Evolutionary conservation across 208 protist genomes (phyloP).

Genomic region (Acanthamoeba royreba): DNA sequence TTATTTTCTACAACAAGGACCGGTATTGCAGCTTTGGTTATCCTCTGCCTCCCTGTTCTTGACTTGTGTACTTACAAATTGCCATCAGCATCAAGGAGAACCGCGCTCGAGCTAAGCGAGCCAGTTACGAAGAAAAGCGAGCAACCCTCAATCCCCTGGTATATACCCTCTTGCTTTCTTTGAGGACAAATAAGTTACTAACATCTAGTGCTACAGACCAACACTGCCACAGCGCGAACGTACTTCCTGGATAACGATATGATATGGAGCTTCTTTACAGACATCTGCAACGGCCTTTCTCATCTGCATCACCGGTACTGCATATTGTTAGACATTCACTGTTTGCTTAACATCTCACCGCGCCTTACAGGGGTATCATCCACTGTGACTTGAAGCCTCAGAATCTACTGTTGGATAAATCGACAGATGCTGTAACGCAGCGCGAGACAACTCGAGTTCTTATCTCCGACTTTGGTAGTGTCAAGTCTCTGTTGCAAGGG

Average conservation of each 20-base stretch:
- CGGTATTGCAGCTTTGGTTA: background rate
- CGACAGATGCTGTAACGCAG: background rate
- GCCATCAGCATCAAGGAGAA: background rate
- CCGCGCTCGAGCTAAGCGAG: background rate
- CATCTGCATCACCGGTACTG: background rate
- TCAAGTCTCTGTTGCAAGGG: background rate
- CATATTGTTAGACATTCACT: background rate
- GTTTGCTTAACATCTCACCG: background rate
- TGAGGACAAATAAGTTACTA: no score
- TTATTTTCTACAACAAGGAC: constrained; percentile 10
- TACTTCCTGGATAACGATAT: background rate
- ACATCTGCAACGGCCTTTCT: constrained; percentile 9
- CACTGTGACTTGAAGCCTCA: constrained; percentile 26
- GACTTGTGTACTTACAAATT: background rate
- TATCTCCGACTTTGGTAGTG: constrained; percentile 30
- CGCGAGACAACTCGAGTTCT: background rate
- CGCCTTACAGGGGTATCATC: background rate
- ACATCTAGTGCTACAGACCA: no score
- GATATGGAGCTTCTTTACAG: constrained; percentile 30
- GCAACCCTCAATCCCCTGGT: background rate
- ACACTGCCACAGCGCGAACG: background rate
- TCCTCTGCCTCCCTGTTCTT: background rate
- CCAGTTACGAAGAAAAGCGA: background rate
- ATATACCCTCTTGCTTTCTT: no score
- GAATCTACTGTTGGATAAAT: constrained; percentile 29